Evolutionary conservation across 2,329 filamentous ascomycete species (phyloP).

Genomic region (Ceratocystis lukuohia): DNA sequence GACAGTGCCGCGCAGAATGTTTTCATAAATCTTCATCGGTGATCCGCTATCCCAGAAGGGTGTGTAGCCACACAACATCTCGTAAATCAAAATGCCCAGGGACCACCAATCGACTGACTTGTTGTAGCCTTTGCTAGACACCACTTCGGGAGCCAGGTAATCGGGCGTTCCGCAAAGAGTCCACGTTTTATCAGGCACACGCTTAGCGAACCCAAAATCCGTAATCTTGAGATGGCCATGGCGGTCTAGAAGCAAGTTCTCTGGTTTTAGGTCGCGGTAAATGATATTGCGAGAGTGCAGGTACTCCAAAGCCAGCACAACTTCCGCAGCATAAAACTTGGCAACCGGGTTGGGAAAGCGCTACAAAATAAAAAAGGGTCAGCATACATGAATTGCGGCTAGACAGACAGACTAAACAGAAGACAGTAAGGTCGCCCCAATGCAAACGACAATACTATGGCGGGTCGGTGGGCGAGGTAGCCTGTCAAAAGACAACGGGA

Average conservation of each 20-base stretch:
- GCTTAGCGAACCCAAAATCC: constrained; percentile 97
- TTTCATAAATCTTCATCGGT: constrained; percentile 99
- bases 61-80: constrained; percentile 98
- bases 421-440: not conserved
- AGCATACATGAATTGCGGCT: not conserved
- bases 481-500: too few species aligned
- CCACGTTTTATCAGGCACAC: constrained; percentile 98
- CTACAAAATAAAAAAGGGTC: constrained; percentile 34
- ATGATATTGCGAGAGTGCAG: constrained; percentile 92
- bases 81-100: constrained; percentile 92
- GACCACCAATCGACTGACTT: constrained; percentile 99
- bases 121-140: constrained; percentile 99
- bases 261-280: constrained; percentile 92
- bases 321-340: constrained; percentile 97
- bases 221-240: constrained; percentile 95
- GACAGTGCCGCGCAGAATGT: constrained; percentile 88
- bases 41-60: constrained; percentile 98
- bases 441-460: not conserved
- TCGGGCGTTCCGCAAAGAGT: constrained; percentile 95
- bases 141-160: constrained; percentile 92
- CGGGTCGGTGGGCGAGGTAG: too few species aligned
- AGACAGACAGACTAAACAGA: not conserved
- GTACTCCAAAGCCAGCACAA: constrained; percentile 89
- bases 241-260: constrained; percentile 81
- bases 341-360: constrained; percentile 96